phyloP scores from a whole-genome alignment of 2,329 filamentous ascomycete genomes.

The Ceratocystis diversiconidia region DNA sequence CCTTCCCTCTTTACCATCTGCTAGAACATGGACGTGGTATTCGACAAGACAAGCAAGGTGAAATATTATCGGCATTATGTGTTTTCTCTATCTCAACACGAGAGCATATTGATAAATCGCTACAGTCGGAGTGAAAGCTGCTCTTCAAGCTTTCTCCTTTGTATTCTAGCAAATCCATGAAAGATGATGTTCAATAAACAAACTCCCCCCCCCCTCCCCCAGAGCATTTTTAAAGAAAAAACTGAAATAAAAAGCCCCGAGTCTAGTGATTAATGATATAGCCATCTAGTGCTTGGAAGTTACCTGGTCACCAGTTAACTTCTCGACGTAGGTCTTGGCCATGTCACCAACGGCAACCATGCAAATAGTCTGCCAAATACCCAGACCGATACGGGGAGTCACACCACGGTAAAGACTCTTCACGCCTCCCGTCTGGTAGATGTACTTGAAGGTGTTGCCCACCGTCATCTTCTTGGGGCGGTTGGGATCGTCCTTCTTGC shows the following conservation, averaged over 20 bases:
- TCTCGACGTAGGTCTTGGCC: conserved; percentile 56
- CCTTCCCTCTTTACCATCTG: too few relatives aligned
- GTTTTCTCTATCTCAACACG: neutral
- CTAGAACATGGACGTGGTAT: neutral
- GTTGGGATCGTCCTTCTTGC: conserved; percentile 95
- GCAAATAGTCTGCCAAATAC: conserved; percentile 98
- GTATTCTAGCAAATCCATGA: neutral
- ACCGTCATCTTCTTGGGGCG: conserved; percentile 98
- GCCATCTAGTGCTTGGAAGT: conserved; percentile 49
- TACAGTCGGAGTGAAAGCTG: neutral
- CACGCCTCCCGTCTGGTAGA: conserved; percentile 77
- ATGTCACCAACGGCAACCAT: conserved; percentile 99
- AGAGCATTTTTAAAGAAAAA: neutral
- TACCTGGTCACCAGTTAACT: conserved; percentile 48
- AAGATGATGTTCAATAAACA: neutral
- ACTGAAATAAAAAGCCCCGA: neutral
- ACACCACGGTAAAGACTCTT: conserved; percentile 94
- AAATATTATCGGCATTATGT: neutral
- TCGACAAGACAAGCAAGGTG: neutral
- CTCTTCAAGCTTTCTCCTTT: neutral
- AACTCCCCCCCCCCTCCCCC: too few relatives aligned
- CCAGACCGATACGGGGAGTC: conserved; percentile 79
- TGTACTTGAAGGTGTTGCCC: conserved; percentile 70
- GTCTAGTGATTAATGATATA: neutral
- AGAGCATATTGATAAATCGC: neutral